Conservation (phyloP, 2,329 filamentous ascomycete genomes). For the Davidsoniella virescens region DNA sequence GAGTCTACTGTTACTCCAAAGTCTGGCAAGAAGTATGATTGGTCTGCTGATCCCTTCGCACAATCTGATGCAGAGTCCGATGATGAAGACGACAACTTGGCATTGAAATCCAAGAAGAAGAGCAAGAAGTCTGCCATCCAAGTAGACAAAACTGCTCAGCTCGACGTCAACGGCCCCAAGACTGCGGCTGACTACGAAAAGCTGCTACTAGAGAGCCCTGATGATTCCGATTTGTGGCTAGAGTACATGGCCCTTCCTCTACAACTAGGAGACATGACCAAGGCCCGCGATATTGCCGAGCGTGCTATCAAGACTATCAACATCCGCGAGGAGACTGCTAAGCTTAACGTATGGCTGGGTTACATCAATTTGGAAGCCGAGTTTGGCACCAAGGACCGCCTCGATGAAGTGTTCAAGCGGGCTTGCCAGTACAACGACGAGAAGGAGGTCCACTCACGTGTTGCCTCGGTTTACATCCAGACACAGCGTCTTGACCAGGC, state of each 20-base stretch:
- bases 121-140: constrained; percentile 44
- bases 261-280: constrained; percentile 73
- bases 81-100: constrained; percentile 29
- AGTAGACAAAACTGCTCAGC: constrained; percentile 78
- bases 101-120: constrained; percentile 55
- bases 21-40: constrained; percentile 72
- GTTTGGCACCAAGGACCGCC: constrained; percentile 66
- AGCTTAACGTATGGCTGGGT: constrained; percentile 89
- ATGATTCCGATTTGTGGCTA: constrained; percentile 89
- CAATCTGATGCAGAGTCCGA: constrained; percentile 38
- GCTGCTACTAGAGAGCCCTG: constrained; percentile 76
- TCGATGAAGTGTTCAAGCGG: constrained; percentile 77
- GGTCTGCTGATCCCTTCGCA: constrained; percentile 57
- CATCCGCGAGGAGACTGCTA: constrained; percentile 79
- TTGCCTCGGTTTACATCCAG: constrained; percentile 90
- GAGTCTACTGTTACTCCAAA: constrained; percentile 21
- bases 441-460: constrained; percentile 72
- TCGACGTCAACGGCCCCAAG: constrained; percentile 77
- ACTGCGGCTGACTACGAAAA: constrained; percentile 87
- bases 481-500: constrained; percentile 78
- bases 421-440: constrained; percentile 90
- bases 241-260: constrained; percentile 99
- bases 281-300: constrained; percentile 77
- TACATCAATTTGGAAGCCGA: constrained; percentile 87
- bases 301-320: constrained; percentile 83